Conservation (phyloP, 2,329 filamentous ascomycete species). For the Ilyonectria destructans region DNA sequence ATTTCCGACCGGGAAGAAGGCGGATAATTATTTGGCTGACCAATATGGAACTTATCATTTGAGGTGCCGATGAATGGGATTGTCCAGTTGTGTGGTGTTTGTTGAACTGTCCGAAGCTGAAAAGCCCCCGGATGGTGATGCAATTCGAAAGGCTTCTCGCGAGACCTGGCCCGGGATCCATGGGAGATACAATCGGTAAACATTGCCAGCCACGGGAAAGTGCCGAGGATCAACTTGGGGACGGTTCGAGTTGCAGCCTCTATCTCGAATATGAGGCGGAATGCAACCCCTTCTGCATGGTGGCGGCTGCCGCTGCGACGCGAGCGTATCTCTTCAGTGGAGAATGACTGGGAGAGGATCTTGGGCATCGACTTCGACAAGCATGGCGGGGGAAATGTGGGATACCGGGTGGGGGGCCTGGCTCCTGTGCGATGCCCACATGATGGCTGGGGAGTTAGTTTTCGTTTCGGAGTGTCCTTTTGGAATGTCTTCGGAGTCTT, state of each 20-base stretch:
- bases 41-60: neutral
- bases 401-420: neutral
- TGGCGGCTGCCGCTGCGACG: slow-evolving; percentile 1
- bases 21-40: slow-evolving; percentile 22
- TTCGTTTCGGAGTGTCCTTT: neutral
- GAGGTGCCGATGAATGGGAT: neutral
- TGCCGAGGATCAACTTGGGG: neutral
- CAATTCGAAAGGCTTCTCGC: neutral
- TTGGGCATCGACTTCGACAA: neutral
- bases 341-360: neutral
- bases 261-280: neutral
- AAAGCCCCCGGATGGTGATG: neutral
- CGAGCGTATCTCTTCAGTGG: slow-evolving; percentile 2
- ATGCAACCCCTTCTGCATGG: slow-evolving; percentile 6
- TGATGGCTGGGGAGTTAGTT: neutral
- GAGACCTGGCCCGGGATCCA: neutral
- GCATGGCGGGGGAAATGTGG: neutral
- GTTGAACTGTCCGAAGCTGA: neutral
- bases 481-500: neutral
- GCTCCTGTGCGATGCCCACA: neutral
- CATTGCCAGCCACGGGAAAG: neutral
- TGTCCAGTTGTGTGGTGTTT: neutral
- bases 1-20: slow-evolving; percentile 26
- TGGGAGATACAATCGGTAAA: neutral
- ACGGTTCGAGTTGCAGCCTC: neutral